A percentile compares a stretch with the other conserved stretches of the same genome.
Conservation (phyloP, 2,329 filamentous ascomycete species). For the Thielaviopsis populi region DNA sequence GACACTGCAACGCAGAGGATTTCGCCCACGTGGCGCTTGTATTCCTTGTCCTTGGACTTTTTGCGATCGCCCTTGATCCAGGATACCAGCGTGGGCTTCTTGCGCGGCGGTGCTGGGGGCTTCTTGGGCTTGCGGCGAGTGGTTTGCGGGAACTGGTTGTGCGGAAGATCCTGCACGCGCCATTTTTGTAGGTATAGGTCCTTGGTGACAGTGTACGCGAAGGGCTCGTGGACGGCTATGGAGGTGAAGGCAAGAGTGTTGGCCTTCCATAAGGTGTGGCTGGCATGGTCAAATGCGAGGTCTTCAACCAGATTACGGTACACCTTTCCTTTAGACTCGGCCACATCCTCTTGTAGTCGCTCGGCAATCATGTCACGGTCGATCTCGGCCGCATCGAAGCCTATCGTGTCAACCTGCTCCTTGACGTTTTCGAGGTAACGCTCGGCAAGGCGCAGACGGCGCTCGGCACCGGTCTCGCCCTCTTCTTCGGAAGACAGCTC, state of each 20-base stretch:
- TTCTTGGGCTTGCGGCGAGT: constrained; percentile 45
- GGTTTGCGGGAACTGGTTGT: constrained; percentile 44
- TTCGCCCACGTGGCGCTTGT: constrained; percentile 60
- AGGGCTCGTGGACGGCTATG: constrained; percentile 63
- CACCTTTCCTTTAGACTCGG: constrained; percentile 78
- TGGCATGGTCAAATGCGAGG: constrained; percentile 52
- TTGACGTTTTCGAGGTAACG: constrained; percentile 84
- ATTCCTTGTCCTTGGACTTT: constrained; percentile 47
- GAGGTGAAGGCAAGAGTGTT: constrained; percentile 67
- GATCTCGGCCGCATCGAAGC: constrained; percentile 88
- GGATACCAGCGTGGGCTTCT: constrained; percentile 46
- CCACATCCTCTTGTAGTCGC: constrained; percentile 76
- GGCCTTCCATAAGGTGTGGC: constrained; percentile 59
- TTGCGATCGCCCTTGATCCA: constrained; percentile 47
- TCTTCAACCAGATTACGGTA: constrained; percentile 66
- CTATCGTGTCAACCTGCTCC: constrained; percentile 57
- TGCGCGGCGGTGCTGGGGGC: constrained; percentile 41
- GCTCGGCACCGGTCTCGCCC: constrained; percentile 77
- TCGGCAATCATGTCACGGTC: constrained; percentile 87
- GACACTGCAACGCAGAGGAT: constrained; percentile 80
- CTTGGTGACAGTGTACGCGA: constrained; percentile 77
- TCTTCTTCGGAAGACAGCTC: constrained; percentile 50
- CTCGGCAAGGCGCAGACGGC: constrained; percentile 73
- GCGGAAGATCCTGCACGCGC: constrained; percentile 56
- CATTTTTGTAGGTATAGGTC: constrained; percentile 79